Base-by-base conservation (phyloP, 2,329 filamentous ascomycete species). In the Ceratocystiopsis sp. region DNA sequence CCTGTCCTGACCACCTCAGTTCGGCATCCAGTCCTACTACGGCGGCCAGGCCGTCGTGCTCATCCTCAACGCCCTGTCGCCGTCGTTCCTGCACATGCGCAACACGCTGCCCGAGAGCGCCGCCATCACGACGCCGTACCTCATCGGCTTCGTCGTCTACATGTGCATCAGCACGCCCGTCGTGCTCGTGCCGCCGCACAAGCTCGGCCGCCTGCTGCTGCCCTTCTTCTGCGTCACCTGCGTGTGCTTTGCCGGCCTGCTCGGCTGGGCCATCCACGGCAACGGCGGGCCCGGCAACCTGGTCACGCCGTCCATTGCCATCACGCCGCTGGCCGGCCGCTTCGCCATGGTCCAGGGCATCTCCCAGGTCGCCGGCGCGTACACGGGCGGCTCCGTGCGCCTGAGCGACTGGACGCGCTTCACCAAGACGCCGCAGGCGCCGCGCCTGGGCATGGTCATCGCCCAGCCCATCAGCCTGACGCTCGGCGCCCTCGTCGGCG, bases 1-100 rank as follows among this genome's bases (percentile, higher is more conserved):
- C n/a, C n/a, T n/a, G n/a, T 21, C 21, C 33, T 14, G 33, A n/a
- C 33, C 12, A 4, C 33, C 12, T 11, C 33, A 35, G 29, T 41
- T 41, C 35, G 40, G 40, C 40, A 41, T 41, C 40, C 40, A 41
- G 33, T 41, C 40, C 16, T 41, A 35, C 40, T 41, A 41, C 33
- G 40, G 40, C 33, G 40, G 40, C 15, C 40, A 41, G 40, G 40
- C 40, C 6, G 33, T 41, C 5, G 40, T 41, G 7, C 17, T 41
- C 18, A 21, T 41, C 33, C 33, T 41, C 17, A 41, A 41, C 18
- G 32, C 40, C 3, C 40, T 41, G 11, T 41, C 40, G 33, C 40
- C 40, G 16, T 15, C 17, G 5, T 41, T 41, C 18, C 17, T 41
- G 40, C 40, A 41, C 33, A 41, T 41, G 40, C 40, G 18, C 14